Conservation (phyloP, 208 protist genomes). For the Vickermania spadyakhi region DNA sequence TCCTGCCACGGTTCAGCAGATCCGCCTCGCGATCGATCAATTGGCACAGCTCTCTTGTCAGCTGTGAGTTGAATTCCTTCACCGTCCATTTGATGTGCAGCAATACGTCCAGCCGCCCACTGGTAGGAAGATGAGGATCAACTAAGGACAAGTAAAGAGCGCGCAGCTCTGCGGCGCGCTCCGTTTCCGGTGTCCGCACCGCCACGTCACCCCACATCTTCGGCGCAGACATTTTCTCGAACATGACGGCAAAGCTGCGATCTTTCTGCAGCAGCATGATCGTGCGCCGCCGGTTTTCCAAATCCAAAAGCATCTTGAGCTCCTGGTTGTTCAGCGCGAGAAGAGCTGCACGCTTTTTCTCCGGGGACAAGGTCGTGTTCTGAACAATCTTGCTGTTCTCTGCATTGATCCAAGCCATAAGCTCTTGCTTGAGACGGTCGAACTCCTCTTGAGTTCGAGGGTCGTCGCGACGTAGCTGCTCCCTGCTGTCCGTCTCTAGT, state of each 20-base stretch:
- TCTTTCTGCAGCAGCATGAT: conserved; percentile 58
- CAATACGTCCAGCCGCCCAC: conserved; percentile 90
- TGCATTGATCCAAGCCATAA: conserved; percentile 81
- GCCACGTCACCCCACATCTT: conserved; percentile 74
- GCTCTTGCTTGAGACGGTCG: conserved; percentile 84
- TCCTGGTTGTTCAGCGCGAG: conserved; percentile 91
- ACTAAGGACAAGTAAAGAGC: conserved; percentile 86
- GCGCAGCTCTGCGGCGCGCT: conserved; percentile 90
- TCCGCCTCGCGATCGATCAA: conserved; percentile 97
- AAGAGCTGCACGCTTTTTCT: conserved; percentile 54
- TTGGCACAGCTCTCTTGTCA: conserved; percentile 89
- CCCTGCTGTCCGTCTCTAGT: conserved; percentile 45
- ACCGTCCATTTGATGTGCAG: conserved; percentile 97
- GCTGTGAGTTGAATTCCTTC: conserved; percentile 86
- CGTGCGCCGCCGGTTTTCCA: conserved; percentile 84
- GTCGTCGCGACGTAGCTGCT: conserved; percentile 85
- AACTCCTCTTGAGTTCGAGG: conserved; percentile 91
- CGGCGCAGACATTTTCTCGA: conserved; percentile 70
- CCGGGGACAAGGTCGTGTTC: conserved; percentile 26
- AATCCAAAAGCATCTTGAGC: conserved; percentile 92
- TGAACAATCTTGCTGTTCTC: conserved; percentile 75
- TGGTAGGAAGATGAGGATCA: conserved; percentile 6
- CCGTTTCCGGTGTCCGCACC: conserved; percentile 87
- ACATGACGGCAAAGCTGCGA: conserved; percentile 40
- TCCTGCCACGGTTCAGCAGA: conserved; percentile 89